These are phyloP conservation scores for Paramecium sonneborni DNA, from an alignment of 73 alveolate species.

Conservation along the genomic window DNA sequence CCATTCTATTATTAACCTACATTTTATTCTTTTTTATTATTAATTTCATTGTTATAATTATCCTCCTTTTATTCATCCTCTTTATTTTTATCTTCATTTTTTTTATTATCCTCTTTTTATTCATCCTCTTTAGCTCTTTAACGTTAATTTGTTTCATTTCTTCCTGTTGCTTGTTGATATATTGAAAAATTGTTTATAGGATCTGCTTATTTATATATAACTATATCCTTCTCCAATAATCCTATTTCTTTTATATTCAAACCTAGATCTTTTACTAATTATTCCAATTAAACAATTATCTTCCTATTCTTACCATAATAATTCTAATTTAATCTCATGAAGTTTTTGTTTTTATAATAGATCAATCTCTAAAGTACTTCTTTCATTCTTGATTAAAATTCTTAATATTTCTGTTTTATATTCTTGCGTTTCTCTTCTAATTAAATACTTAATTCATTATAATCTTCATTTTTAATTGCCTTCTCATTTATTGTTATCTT, in stretches of 20 bases:
- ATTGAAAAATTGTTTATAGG: not conserved
- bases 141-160: not conserved
- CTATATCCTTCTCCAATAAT: not conserved
- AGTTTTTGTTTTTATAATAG: not conserved
- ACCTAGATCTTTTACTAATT: not conserved
- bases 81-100: not conserved
- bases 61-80: not conserved
- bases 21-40: not conserved
- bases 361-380: not conserved
- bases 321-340: not conserved
- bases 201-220: not conserved
- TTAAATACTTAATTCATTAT: not conserved
- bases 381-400: not conserved
- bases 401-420: not conserved
- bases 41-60: not conserved
- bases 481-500: not conserved
- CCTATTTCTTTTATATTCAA: not conserved
- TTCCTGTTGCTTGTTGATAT: not conserved
- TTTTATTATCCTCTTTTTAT: not conserved
- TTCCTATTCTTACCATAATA: not conserved
- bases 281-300: not conserved
- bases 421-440: not conserved
- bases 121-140: not conserved
- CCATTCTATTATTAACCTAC: not conserved
- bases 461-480: not conserved